Evolutionary conservation across 2,329 filamentous ascomycete genomes (phyloP).

Genomic region (Huntiella omanensis): DNA sequence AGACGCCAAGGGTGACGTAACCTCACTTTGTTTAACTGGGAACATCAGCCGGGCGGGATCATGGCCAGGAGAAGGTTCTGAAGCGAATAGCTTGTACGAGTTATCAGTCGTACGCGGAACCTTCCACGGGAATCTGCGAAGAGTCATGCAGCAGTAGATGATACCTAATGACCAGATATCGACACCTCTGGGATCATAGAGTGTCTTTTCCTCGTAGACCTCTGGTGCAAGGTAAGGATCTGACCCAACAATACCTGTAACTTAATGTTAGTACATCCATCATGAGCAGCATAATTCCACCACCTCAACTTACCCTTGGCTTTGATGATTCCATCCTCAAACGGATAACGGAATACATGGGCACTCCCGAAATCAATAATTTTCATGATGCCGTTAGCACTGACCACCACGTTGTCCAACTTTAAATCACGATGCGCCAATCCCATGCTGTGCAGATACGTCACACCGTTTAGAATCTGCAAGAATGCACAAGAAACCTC

Average conservation of each 20-base stretch:
- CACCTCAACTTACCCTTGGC: slow-evolving; percentile 46
- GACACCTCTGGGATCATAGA: slow-evolving; percentile 83
- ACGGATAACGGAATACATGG: slow-evolving; percentile 91
- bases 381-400: slow-evolving; percentile 94
- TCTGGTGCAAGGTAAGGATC: slow-evolving; percentile 95
- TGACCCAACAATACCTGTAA: slow-evolving; percentile 48
- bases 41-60: slow-evolving; percentile 35
- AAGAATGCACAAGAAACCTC: slow-evolving; percentile 83
- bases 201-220: slow-evolving; percentile 69
- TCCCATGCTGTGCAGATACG: slow-evolving; percentile 87
- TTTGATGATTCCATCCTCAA: slow-evolving; percentile 71
- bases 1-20: slow-evolving; percentile 22
- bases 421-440: slow-evolving; percentile 90
- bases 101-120: slow-evolving; percentile 80
- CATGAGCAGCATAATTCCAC: not conserved
- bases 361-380: slow-evolving; percentile 98
- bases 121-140: slow-evolving; percentile 94
- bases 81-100: slow-evolving; percentile 82
- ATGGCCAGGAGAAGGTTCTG: slow-evolving; percentile 60
- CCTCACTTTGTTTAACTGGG: slow-evolving; percentile 13
- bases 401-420: slow-evolving; percentile 94
- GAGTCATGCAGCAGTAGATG: slow-evolving; percentile 97
- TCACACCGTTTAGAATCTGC: slow-evolving; percentile 86
- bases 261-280: slow-evolving; percentile 11
- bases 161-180: slow-evolving; percentile 98